Conservation (phyloP, 768 basidiomycete species). For the Lentinula guzmanii region DNA sequence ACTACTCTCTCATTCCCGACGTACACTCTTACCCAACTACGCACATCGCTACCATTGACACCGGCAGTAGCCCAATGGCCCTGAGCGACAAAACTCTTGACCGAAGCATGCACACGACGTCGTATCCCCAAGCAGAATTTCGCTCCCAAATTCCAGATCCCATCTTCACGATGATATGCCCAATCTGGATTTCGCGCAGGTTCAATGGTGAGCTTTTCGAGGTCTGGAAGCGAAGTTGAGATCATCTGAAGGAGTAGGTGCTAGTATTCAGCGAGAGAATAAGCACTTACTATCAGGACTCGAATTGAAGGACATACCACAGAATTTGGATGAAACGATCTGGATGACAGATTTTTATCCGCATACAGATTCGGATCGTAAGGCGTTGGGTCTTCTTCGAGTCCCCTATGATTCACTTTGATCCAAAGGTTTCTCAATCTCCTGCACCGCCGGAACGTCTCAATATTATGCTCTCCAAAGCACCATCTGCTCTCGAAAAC, state of each 20-base stretch:
- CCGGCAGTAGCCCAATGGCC: neutral
- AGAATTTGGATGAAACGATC: neutral
- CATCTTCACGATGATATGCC: neutral
- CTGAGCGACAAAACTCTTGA: neutral
- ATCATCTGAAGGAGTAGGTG: neutral
- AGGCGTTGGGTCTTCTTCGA: neutral
- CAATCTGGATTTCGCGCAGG: neutral
- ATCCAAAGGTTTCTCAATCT: neutral
- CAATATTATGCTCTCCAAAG: neutral
- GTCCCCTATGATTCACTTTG: neutral
- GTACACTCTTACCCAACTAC: slow-evolving; percentile 1
- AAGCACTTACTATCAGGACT: too few species aligned
- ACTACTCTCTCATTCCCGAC: neutral
- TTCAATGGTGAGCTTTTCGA: neutral
- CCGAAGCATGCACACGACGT: neutral
- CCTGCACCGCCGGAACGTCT: neutral
- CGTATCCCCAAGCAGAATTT: neutral
- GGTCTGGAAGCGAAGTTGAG: neutral
- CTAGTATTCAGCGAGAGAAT: neutral
- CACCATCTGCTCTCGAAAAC: slow-evolving; percentile 2
- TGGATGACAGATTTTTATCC: neutral
- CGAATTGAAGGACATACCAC: neutral
- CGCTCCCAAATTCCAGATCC: neutral
- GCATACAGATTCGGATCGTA: neutral
- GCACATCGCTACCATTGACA: neutral